phyloP scores from a whole-genome alignment of 163 green algal genomes.

The Scenedesmus sp. region DNA sequence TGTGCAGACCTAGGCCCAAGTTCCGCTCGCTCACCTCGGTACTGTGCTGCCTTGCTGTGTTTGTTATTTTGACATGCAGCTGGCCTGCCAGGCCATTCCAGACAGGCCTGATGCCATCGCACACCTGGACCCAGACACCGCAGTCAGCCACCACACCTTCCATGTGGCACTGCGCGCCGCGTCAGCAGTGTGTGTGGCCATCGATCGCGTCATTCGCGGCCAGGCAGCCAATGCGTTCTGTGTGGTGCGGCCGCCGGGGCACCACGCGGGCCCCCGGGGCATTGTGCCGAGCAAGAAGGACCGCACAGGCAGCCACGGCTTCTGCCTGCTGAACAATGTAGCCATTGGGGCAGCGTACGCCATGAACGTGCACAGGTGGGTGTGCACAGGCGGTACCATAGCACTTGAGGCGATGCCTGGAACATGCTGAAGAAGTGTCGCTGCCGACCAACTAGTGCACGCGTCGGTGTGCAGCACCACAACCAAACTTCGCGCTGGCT shows the following conservation, averaged over 20 bases:
- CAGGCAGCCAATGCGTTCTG: constrained; percentile 89
- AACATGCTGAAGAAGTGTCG: no score
- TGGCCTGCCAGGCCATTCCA: constrained; percentile 66
- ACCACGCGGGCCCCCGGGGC: constrained; percentile 79
- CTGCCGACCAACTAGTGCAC: no score
- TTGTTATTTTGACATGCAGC: constrained; percentile 7
- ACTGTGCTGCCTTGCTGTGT: no score
- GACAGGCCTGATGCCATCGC: constrained; percentile 66
- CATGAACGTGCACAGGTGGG: constrained; percentile 75
- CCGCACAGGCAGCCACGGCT: constrained; percentile 85
- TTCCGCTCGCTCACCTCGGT: background rate
- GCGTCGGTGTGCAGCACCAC: no score
- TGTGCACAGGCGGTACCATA: background rate
- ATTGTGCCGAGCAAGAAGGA: constrained; percentile 83
- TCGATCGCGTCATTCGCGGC: constrained; percentile 82
- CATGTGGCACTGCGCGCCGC: constrained; percentile 83
- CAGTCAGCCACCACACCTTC: constrained; percentile 80
- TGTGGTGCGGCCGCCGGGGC: constrained; percentile 88
- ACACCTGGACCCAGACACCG: constrained; percentile 91
- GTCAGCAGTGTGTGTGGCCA: constrained; percentile 79
- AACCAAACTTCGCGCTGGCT: no score
- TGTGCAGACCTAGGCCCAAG: background rate
- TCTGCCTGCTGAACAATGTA: constrained; percentile 97
- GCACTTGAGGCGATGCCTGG: no score
- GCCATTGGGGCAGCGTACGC: constrained; percentile 93